Evolutionary conservation across 331 rosid species (phyloP).

Genomic region (Cydonia oblonga): DNA sequence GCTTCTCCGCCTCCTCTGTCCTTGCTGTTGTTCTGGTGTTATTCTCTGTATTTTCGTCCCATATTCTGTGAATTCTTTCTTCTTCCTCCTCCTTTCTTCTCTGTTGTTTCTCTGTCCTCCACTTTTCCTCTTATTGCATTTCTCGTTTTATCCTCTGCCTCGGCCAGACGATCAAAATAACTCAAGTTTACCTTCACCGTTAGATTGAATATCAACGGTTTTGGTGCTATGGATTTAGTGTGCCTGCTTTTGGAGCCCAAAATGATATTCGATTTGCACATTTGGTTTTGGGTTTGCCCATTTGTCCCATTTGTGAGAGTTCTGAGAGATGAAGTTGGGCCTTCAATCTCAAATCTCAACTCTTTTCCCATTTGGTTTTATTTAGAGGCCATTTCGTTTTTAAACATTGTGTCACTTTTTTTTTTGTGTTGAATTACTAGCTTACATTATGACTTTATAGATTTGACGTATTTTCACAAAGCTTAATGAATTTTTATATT

Average conservation of each 20-base stretch:
- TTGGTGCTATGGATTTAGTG: background rate
- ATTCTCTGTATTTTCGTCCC: background rate
- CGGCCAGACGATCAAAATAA: constrained; percentile 9
- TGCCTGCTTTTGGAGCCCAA: background rate
- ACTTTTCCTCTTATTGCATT: background rate
- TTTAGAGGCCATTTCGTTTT: too few relatives aligned
- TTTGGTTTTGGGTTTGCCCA: background rate
- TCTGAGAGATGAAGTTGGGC: too few relatives aligned
- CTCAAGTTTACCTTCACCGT: constrained; percentile 22
- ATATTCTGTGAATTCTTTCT: background rate
- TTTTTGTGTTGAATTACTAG: too few relatives aligned
- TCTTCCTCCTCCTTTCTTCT: background rate
- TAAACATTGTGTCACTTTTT: too few relatives aligned
- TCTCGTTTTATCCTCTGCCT: background rate
- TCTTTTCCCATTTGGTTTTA: too few relatives aligned
- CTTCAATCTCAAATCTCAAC: too few relatives aligned
- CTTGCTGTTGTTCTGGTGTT: background rate
- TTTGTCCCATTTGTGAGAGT: too few relatives aligned
- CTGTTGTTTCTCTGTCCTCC: background rate
- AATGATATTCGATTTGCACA: background rate
- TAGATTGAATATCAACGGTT: constrained; percentile 9
- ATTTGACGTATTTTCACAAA: too few relatives aligned
- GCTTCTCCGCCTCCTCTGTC: background rate
- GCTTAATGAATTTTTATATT: too few relatives aligned
- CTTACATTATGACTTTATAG: too few relatives aligned